A percentile compares a stretch with the other conserved stretches of the same genome.
These are phyloP conservation scores for Fraxinus americana DNA, from an alignment of 257 asterid species.

Conservation along the genomic window DNA sequence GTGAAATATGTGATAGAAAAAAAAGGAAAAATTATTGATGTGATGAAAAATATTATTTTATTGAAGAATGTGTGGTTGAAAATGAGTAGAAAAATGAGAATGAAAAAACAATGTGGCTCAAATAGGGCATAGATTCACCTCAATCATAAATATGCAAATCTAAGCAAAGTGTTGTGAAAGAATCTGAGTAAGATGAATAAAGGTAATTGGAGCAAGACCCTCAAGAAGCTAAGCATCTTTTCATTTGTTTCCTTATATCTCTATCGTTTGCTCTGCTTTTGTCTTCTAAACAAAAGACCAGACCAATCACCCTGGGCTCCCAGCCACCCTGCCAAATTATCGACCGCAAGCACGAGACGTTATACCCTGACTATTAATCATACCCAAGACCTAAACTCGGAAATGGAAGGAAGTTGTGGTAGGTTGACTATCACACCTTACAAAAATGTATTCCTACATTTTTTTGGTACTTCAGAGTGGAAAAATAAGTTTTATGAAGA, in stretches of 20 bases:
- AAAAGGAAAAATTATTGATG: no score
- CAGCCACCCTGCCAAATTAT: constrained; percentile 24
- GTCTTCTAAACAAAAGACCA: constrained; percentile 31
- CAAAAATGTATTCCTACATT: no score
- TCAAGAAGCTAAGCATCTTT: constrained; percentile 57
- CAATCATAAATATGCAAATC: constrained; percentile 49
- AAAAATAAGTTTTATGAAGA: no score
- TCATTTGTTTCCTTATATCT: constrained; percentile 31
- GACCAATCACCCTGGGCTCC: neutral
- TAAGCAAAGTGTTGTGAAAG: constrained; percentile 53
- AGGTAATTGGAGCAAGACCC: constrained; percentile 61
- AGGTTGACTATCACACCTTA: neutral
- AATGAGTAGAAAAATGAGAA: no score
- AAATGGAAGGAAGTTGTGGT: neutral
- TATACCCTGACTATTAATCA: neutral
- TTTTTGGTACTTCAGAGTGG: no score
- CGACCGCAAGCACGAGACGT: neutral
- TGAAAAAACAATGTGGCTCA: no score
- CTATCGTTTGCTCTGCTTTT: constrained; percentile 33
- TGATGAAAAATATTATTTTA: no score
- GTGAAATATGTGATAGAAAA: no score
- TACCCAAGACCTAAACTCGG: neutral
- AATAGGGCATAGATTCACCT: constrained; percentile 51
- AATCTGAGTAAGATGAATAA: constrained; percentile 69
- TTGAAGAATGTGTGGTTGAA: no score